Percentiles rank a stretch among this genome's conserved stretches.
phyloP scores from a whole-genome alignment of 345 rosid species.

The Stellera chamaejasme region DNA sequence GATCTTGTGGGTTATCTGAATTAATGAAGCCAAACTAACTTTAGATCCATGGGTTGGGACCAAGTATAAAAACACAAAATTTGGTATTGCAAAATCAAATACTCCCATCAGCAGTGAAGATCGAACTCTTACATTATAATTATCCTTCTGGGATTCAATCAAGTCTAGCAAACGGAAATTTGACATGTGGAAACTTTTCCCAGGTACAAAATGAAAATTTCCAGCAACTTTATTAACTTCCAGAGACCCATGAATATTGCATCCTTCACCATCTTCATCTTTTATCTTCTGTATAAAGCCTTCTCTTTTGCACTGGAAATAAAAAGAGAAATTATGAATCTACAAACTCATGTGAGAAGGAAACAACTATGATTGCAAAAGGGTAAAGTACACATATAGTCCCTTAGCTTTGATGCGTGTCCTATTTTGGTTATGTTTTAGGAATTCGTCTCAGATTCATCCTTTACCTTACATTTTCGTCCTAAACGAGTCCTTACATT shows the following conservation, averaged over 20 bases:
- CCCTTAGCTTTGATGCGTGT: no score
- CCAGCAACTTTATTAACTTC: slow-evolving; percentile 95
- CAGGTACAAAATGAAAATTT: slow-evolving; percentile 75
- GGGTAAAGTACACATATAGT: no score
- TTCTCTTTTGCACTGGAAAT: slow-evolving; percentile 78
- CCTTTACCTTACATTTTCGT: no score
- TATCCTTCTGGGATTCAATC: slow-evolving; percentile 56
- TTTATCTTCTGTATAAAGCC: slow-evolving; percentile 73
- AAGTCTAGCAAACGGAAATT: slow-evolving; percentile 59
- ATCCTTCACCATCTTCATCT: slow-evolving; percentile 91
- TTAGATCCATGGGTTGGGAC: background rate
- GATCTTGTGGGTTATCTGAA: slow-evolving; percentile 75
- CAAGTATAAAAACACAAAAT: background rate
- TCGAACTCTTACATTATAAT: slow-evolving; percentile 54
- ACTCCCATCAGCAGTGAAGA: background rate
- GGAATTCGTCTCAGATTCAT: no score
- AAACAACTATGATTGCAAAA: no score
- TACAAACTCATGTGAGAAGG: no score
- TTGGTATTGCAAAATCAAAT: background rate
- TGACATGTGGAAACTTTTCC: slow-evolving; percentile 77
- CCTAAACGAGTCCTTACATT: no score
- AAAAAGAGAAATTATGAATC: background rate
- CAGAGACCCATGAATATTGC: slow-evolving; percentile 71
- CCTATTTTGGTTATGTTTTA: no score
- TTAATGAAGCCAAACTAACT: slow-evolving; percentile 3